phyloP scores from a whole-genome alignment of 495 filamentous ascomycete species.

The Penicilliopsis zonata region DNA sequence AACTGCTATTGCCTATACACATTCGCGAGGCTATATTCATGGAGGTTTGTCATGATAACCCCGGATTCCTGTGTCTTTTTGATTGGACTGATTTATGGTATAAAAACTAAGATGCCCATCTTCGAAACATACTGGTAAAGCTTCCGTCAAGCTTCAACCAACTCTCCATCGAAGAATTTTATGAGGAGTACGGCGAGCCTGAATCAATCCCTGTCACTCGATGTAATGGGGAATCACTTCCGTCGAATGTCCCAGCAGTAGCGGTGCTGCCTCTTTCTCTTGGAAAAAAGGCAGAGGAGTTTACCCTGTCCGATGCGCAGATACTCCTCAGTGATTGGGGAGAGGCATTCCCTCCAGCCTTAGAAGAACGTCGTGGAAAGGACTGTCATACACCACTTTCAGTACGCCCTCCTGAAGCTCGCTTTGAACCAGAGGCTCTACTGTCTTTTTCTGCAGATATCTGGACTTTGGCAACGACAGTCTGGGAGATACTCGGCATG shows the following conservation, averaged over 20 bases:
- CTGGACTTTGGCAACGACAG: conserved; percentile 6
- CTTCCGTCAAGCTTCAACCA: conserved; percentile 10
- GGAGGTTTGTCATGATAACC: too few relatives aligned
- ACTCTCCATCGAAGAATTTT: conserved; percentile 12
- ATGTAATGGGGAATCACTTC: conserved; percentile 3
- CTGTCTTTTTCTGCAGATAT: conserved; percentile 8
- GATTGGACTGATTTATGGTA: not conserved
- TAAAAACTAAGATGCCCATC: conserved; percentile 11
- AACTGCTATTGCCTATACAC: conserved; percentile 1
- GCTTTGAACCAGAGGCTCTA: conserved; percentile 5
- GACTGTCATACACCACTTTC: conserved; percentile 5
- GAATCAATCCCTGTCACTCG: conserved; percentile 6
- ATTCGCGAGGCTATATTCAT: conserved; percentile 4
- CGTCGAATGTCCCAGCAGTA: conserved; percentile 3
- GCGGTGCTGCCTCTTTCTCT: conserved; percentile 4
- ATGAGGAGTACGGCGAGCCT: conserved; percentile 5
- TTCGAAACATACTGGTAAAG: conserved; percentile 15
- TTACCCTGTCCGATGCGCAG: conserved; percentile 1
- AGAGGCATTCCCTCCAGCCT: conserved; percentile 3
- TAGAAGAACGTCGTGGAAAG: conserved; percentile 2
- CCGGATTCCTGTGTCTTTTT: not conserved
- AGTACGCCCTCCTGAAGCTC: conserved; percentile 7
- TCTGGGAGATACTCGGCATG: conserved; percentile 9
- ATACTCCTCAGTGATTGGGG: conserved; percentile 6
- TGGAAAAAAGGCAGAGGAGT: conserved; percentile 2